Evolutionary conservation across 345 rosid genomes (phyloP).

Genomic region (Pistacia vera): DNA sequence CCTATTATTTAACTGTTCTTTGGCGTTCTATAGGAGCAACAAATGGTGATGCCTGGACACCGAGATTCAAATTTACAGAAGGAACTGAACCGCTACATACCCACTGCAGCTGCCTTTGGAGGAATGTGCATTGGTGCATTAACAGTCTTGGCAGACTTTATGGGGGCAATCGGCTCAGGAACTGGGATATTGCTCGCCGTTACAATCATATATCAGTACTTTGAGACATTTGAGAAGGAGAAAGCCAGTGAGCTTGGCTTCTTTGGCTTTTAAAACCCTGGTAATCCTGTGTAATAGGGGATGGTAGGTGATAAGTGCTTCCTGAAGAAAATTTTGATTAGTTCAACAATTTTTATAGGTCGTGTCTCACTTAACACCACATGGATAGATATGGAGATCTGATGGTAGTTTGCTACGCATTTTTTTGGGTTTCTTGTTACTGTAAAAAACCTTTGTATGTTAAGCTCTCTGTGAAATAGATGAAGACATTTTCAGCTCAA

Average conservation of each 20-base stretch:
- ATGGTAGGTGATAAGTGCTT: constrained; percentile 14
- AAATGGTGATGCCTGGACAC: constrained; percentile 88
- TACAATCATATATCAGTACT: constrained; percentile 70
- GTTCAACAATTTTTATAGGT: constrained; percentile 9
- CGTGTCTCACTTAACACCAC: constrained; percentile 10
- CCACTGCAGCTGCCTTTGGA: constrained; percentile 79
- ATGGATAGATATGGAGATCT: not conserved
- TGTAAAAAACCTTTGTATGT: not conserved
- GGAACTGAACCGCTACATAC: constrained; percentile 75
- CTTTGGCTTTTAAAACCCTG: constrained; percentile 54
- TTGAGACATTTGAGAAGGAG: constrained; percentile 76
- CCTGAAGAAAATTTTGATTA: not conserved
- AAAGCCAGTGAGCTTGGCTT: constrained; percentile 79
- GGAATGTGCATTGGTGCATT: constrained; percentile 83
- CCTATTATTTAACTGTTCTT: constrained; percentile 8
- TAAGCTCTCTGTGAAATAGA: not conserved
- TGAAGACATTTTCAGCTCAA: not conserved
- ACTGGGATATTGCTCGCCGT: constrained; percentile 78
- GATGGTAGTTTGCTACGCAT: not conserved
- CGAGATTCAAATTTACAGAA: constrained; percentile 71
- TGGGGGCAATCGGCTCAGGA: constrained; percentile 84
- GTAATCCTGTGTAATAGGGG: not conserved
- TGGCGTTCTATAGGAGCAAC: constrained; percentile 57
- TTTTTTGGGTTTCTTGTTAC: not conserved
- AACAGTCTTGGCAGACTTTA: constrained; percentile 73